phyloP scores from a whole-genome alignment of 73 alveolate species.

The Halteria grandinella region DNA sequence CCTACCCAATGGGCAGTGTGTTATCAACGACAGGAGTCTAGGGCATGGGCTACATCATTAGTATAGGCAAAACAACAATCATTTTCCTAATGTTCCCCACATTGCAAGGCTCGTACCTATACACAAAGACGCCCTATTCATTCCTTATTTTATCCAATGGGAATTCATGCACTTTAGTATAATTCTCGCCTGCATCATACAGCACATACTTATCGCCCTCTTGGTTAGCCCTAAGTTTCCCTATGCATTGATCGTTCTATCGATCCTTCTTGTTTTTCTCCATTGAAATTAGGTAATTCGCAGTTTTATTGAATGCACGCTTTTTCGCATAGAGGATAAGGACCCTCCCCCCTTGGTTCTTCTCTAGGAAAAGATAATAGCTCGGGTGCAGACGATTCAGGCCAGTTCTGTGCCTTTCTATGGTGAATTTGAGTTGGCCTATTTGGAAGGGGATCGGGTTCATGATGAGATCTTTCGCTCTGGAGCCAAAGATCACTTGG shows the following conservation, averaged over 20 bases:
- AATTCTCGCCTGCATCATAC: conserved; percentile 46
- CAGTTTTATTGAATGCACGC: conserved; percentile 50
- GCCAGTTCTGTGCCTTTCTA: conserved; percentile 49
- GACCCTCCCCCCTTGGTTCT: conserved; percentile 41
- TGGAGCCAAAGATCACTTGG: conserved; percentile 22
- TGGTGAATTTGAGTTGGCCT: conserved; percentile 42
- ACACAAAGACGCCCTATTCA: conserved; percentile 27
- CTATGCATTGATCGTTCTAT: conserved; percentile 24
- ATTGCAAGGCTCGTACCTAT: conserved; percentile 56
- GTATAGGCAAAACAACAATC: conserved; percentile 16
- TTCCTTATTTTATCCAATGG: conserved; percentile 16
- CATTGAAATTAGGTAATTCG: conserved; percentile 43
- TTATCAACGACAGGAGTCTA: background rate
- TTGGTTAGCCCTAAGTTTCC: conserved; percentile 36
- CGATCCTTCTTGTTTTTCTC: conserved; percentile 45
- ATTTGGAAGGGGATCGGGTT: conserved; percentile 47
- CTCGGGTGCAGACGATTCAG: conserved; percentile 28
- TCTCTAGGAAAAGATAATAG: conserved; percentile 33
- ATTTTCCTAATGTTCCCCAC: conserved; percentile 50
- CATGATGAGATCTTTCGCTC: conserved; percentile 28
- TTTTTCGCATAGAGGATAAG: conserved; percentile 39
- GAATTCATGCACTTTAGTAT: conserved; percentile 13
- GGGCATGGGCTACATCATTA: background rate
- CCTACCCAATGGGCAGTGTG: conserved; percentile 28
- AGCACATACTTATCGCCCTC: conserved; percentile 45